Conservation (phyloP, 1,139 yeast genomes). For the Kodamaea ohmeri region DNA sequence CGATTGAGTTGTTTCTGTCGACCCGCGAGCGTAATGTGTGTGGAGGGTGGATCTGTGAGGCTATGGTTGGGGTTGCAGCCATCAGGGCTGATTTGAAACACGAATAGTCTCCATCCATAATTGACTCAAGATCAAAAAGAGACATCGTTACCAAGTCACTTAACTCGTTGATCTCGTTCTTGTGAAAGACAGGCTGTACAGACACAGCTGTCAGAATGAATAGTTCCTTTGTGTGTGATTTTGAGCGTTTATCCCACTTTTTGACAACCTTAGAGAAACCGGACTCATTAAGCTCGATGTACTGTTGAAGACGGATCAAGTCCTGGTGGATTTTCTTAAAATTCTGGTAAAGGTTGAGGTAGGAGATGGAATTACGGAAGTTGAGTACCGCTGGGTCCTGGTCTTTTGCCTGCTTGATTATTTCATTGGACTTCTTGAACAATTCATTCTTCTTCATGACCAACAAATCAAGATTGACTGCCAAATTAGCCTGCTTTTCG, state of each 20-base stretch:
- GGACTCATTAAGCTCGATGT: conserved; percentile 89
- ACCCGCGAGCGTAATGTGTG: conserved; percentile 1
- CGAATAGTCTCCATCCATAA: conserved; percentile 71
- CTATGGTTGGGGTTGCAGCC: conserved; percentile 8
- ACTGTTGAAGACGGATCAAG: conserved; percentile 82
- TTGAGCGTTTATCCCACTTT: conserved; percentile 97
- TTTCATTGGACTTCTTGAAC: conserved; percentile 38
- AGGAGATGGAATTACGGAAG: conserved; percentile 43
- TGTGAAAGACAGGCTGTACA: conserved; percentile 94
- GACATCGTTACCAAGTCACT: conserved; percentile 80
- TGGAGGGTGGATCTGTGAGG: conserved; percentile 8
- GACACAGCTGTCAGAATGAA: conserved; percentile 90
- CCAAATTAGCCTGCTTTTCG: conserved; percentile 84
- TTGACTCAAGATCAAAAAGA: conserved; percentile 79
- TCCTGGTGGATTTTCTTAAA: conserved; percentile 89
- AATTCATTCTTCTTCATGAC: conserved; percentile 67
- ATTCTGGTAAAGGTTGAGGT: conserved; percentile 69
- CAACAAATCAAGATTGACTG: conserved; percentile 73
- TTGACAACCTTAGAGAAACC: conserved; percentile 94
- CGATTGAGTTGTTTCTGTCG: conserved; percentile 11
- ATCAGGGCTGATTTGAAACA: conserved; percentile 23
- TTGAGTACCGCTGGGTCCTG: conserved; percentile 22
- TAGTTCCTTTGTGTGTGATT: conserved; percentile 89
- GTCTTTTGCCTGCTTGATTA: conserved; percentile 16
- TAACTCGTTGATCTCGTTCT: conserved; percentile 79